These are phyloP conservation scores for Sanghuangporus baumii DNA, from an alignment of 1,284 basidiomycete genomes.

Conservation along the genomic window DNA sequence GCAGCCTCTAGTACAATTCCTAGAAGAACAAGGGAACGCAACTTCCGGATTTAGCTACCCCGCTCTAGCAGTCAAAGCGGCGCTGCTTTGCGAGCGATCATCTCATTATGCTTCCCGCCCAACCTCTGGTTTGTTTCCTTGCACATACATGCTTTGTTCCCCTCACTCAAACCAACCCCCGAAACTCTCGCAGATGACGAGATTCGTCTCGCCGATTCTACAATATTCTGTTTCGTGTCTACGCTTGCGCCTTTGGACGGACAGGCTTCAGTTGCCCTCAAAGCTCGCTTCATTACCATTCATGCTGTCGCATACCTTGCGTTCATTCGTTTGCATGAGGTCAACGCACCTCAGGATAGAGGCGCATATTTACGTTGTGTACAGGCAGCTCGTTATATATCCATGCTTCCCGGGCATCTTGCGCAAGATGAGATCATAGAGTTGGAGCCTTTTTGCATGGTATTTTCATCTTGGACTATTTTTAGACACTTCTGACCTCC, in stretches of 20 bases:
- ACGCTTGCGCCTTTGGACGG: conserved; percentile 9
- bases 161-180: not conserved
- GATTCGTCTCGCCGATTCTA: conserved; percentile 6
- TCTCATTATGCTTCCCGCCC: conserved; percentile 4
- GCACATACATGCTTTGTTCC: not conserved
- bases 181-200: conserved; percentile 3
- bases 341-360: conserved; percentile 3
- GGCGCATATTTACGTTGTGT: conserved; percentile 14
- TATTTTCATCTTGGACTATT: not conserved
- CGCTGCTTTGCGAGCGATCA: conserved; percentile 7
- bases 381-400: conserved; percentile 15
- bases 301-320: conserved; percentile 13
- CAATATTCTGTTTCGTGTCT: conserved; percentile 11
- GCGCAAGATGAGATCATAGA: conserved; percentile 1
- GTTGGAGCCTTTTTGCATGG: conserved; percentile 8
- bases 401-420: conserved; percentile 7
- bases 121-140: conserved; percentile 4
- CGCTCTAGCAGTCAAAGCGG: conserved; percentile 10
- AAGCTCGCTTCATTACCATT: conserved; percentile 4
- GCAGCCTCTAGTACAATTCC: conserved; percentile 6
- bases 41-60: conserved; percentile 11
- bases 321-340: conserved; percentile 13
- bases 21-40: conserved; percentile 8
- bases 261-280: not conserved
- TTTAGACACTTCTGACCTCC: not conserved